These are phyloP conservation scores for Lithocarpus polystachyus DNA, from an alignment of 306 rosid genomes.

Conservation along the genomic window DNA sequence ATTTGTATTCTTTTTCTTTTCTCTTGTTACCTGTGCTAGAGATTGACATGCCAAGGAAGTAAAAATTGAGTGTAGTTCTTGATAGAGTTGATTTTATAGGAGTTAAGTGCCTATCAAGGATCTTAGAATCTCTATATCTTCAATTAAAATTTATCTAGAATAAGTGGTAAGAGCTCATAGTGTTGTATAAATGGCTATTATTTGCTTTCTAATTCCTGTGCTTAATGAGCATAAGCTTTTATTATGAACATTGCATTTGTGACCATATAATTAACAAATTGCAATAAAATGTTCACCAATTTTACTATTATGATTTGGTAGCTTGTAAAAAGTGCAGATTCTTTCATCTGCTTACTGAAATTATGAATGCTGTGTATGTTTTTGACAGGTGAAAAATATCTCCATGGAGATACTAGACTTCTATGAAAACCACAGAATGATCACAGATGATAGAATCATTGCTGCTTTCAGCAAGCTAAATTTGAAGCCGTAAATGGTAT, in stretches of 20 bases:
- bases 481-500: conserved; percentile 33
- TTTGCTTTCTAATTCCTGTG: background rate
- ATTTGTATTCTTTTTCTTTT: background rate
- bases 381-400: conserved; percentile 81
- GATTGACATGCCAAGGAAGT: background rate
- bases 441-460: conserved; percentile 54
- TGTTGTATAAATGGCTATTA: background rate
- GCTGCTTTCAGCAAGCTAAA: conserved; percentile 69
- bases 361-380: background rate
- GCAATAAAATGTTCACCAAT: background rate
- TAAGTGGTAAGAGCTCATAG: background rate
- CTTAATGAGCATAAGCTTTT: background rate
- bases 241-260: no score
- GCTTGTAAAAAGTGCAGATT: background rate
- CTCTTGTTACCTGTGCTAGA: background rate
- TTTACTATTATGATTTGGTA: background rate
- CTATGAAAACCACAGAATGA: conserved; percentile 62
- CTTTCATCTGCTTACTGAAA: background rate
- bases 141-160: background rate
- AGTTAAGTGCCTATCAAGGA: background rate
- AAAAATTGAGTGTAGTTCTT: background rate
- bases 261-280: background rate
- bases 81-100: background rate
- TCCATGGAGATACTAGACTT: conserved; percentile 93
- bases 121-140: background rate